Percentiles rank a stretch among this genome's conserved stretches.
phyloP scores from a whole-genome alignment of 768 basidiomycete species.

The Tylopilus sp. region DNA sequence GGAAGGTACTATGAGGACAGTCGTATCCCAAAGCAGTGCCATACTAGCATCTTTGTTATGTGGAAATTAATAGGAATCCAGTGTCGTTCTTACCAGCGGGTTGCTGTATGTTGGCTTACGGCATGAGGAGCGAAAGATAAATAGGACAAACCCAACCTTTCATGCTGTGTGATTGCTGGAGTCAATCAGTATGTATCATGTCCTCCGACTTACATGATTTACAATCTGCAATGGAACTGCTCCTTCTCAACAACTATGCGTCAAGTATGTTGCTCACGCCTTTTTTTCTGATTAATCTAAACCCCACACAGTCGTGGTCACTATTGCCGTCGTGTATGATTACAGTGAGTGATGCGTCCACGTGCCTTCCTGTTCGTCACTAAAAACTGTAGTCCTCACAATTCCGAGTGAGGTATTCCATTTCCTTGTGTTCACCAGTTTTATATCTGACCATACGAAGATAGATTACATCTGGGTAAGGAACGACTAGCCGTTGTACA shows the following conservation, averaged over 20 bases:
- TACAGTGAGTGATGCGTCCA: neutral
- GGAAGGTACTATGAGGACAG: neutral
- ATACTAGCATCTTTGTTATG: neutral
- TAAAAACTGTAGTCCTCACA: neutral
- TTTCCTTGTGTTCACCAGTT: neutral
- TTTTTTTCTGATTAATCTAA: neutral
- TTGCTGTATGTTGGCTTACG: neutral
- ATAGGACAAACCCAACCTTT: neutral
- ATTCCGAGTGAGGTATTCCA: neutral
- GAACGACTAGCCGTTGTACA: neutral
- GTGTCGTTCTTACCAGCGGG: too few relatives aligned
- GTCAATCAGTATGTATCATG: neutral
- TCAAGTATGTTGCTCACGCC: neutral
- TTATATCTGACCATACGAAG: neutral
- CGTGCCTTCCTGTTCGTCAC: neutral
- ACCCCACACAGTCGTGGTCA: neutral
- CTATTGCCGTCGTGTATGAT: neutral
- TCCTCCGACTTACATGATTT: neutral
- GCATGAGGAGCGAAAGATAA: neutral
- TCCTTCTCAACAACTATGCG: neutral
- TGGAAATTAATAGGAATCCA: too few relatives aligned
- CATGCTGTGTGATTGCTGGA: neutral
- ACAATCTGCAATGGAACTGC: neutral
- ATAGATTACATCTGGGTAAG: constrained; percentile 1
- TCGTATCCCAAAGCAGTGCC: neutral